These are phyloP conservation scores for Saccharomycopsis sp. DNA, from an alignment of 805 yeast genomes.

Conservation along the genomic window DNA sequence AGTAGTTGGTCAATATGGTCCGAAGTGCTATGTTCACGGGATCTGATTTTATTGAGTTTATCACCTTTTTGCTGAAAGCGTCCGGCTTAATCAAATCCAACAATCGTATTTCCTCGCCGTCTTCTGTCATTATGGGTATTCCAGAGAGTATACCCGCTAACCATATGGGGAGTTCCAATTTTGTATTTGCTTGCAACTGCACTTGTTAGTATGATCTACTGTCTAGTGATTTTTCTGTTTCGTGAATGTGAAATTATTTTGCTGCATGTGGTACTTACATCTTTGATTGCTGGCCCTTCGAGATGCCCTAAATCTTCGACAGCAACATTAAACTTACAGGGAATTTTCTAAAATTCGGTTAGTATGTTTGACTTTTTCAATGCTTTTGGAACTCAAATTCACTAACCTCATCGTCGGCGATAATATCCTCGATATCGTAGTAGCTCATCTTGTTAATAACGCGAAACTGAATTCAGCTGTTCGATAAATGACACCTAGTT, in stretches of 20 bases:
- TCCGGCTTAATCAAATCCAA: conserved; percentile 68
- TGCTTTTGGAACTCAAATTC: neutral
- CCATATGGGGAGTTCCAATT: conserved; percentile 83
- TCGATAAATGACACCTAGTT: too few relatives aligned
- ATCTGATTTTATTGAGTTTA: conserved; percentile 77
- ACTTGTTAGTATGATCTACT: neutral
- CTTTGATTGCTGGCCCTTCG: conserved; percentile 67
- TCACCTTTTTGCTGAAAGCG: conserved; percentile 52
- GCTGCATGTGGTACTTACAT: conserved; percentile 24
- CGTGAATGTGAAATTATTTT: too few relatives aligned
- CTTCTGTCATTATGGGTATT: conserved; percentile 29
- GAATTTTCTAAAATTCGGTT: conserved; percentile 42
- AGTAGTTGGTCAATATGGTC: conserved; percentile 58
- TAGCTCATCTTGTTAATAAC: conserved; percentile 30
- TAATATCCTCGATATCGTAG: conserved; percentile 71
- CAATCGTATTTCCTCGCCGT: conserved; percentile 40
- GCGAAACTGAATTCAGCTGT: neutral
- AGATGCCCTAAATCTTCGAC: conserved; percentile 87
- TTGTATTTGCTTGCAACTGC: conserved; percentile 49
- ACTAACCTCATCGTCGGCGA: conserved; percentile 54
- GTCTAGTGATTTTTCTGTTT: too few relatives aligned
- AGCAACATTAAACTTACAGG: conserved; percentile 68
- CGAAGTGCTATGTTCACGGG: conserved; percentile 62
- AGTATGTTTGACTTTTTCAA: conserved; percentile 33
- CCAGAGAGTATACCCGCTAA: conserved; percentile 72